phyloP scores from a whole-genome alignment of 2,329 filamentous ascomycete genomes.

The Arthrobotrys pseudoclavata region DNA sequence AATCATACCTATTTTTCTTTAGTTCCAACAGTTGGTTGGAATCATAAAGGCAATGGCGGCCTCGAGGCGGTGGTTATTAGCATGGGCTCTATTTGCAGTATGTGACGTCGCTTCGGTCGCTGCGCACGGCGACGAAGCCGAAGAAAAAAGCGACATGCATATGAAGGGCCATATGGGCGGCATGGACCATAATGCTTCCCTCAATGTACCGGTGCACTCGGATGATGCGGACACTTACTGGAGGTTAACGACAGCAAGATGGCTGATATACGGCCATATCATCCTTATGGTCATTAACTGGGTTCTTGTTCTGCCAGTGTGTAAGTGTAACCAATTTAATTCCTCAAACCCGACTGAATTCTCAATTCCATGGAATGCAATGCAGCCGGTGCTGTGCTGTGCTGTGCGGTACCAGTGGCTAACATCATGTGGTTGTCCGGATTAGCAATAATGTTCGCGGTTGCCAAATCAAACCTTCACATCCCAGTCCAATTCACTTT shows the following conservation, averaged over 20 bases:
- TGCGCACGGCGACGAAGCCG: conserved; percentile 43
- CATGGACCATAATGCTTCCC: conserved; percentile 55
- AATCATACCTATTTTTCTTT: not conserved
- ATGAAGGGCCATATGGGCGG: conserved; percentile 19
- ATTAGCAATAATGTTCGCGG: conserved; percentile 85
- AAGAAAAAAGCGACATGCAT: conserved; percentile 19
- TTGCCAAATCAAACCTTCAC: conserved; percentile 81
- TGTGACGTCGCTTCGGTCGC: conserved; percentile 37
- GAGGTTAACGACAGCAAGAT: conserved; percentile 46
- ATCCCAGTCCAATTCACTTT: conserved; percentile 79
- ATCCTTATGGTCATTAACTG: conserved; percentile 78
- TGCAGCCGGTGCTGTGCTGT: not conserved
- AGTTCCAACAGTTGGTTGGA: not conserved
- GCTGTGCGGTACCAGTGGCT: not conserved
- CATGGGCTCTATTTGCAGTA: conserved; percentile 44
- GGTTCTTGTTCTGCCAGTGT: conserved; percentile 79
- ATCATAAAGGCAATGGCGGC: conserved; percentile 26
- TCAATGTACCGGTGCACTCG: conserved; percentile 44
- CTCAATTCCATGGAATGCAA: conserved; percentile 13
- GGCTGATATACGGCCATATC: conserved; percentile 78
- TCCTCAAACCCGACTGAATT: not conserved
- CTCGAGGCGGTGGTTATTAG: conserved; percentile 54
- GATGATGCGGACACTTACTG: conserved; percentile 57
- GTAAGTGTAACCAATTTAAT: conserved; percentile 69
- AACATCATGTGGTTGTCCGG: conserved; percentile 15